Base-by-base conservation (phyloP, 164 flowering plant genomes). In the Malania oleifera region DNA sequence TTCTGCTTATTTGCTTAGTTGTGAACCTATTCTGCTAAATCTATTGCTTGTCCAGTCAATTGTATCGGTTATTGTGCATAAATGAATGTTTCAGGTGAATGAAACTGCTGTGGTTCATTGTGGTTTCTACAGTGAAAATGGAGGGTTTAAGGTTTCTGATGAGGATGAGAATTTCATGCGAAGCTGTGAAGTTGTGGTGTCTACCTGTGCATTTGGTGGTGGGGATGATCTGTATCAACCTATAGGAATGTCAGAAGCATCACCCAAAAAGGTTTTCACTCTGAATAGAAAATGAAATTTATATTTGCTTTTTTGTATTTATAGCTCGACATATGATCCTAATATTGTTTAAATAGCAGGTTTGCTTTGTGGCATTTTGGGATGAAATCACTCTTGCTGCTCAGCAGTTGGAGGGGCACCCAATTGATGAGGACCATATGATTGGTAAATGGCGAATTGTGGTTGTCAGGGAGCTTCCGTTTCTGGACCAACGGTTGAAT, bases 381-480 rank as follows among this genome's bases (percentile, higher is more conserved):
- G 55, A 52, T 52, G 55, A 26, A 52, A 15, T 52, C 7, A 52
- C 37, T 31, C 10, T 52, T 38, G 58, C 74, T 39, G 59, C 84
- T 18, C 96, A 93, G 62, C 86, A 88, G 64, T 70, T 69, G 53
- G 71, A 64, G 59, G 97, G 91, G 35, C 78, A 57, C 46, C 71
- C 25, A 62, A 71, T 90, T 71, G 87, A 77, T 54, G 81, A 73
- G 63, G 76, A 77, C 63, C 77, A 67, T 48, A 82, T 72, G 76
- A 88, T 90, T 76, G 97, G 96, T 38, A 78, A 81, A 67, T 93
- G 99, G 99, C 90, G 85, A 1, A 70, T 90, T 65, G 75, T 93
- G 35, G 66, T 90, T 53, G 96, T 90, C 39, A 72, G 52, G 59
- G 69, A 88, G 65, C 95, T 88, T 56, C 99, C 99, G 51, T 93